Base-by-base conservation (phyloP, 345 rosid genomes). In the Streptanthus diversifolius region DNA sequence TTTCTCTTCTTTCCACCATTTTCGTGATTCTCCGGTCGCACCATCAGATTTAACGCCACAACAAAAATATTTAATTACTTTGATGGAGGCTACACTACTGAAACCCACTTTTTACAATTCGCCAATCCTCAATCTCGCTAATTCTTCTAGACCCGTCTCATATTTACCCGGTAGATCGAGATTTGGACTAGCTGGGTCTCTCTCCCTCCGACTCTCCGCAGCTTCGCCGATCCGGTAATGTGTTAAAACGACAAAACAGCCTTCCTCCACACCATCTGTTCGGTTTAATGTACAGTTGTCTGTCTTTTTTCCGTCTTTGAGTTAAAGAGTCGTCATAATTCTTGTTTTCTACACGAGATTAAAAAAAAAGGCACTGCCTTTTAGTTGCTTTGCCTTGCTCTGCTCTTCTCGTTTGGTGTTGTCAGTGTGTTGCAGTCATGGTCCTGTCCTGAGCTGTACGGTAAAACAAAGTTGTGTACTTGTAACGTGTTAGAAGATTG, bases 31-130 rank as follows among this genome's bases (percentile, higher is more conserved):
- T 60, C 61, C 37, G 15, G 32, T 37, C 7, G 5, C 24, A 43
- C 29, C 29, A 3, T 17, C 35, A 29, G 60, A 15, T 29, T 52
- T 15, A 6, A n/a, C 48, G 52, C 25, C 6, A 47, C 25, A 5
- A 35, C 39, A 66, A 39, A n/a, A 18, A 4, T 25, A 1, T 7
- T 66, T n/a, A 13, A 30, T 63, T 41, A 1, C 22, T 43, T 47
- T 2, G 0, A 79, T 79, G 82, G 82, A 79, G 17, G 65, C 82
- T 33, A 52, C 9, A 30, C 53, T 79, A 27, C 72, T 74, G 8
- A 58, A 70, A 15, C 36, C 76, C 44, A 13, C 69, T 7, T 74
- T 64, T 51, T 11, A 27, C 75, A 29, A 19, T 65, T 2, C 44
- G 37, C 35, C 61, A 62, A 39, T 9, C 25, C 21, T 48, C 39